phyloP scores from a whole-genome alignment of 805 yeast species.

The Ogataea minuta region DNA sequence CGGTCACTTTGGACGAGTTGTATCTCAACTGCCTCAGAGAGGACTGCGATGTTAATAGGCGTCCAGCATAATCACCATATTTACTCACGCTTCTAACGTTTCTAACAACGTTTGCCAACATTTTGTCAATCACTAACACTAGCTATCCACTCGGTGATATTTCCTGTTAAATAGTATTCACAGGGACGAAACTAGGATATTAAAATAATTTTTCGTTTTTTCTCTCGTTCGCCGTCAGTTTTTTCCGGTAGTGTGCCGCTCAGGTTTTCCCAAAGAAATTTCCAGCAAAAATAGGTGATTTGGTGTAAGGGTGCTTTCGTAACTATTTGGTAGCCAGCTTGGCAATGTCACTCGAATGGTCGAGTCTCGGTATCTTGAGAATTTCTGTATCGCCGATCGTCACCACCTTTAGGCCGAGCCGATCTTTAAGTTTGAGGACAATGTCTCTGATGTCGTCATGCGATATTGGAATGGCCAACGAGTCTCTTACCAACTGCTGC shows the following conservation, averaged over 20 bases:
- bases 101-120: constrained; percentile 35
- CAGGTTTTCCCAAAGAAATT: constrained; percentile 13
- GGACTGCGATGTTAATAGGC: constrained; percentile 15
- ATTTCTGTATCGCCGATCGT: constrained; percentile 21
- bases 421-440: constrained; percentile 11
- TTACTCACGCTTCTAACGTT: constrained; percentile 33
- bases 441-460: constrained; percentile 17
- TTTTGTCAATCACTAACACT: constrained; percentile 16
- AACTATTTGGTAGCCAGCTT: constrained; percentile 4
- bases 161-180: constrained; percentile 2
- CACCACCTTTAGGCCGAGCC: constrained; percentile 15
- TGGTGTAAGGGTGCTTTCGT: constrained; percentile 9
- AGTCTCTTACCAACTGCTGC: constrained; percentile 22
- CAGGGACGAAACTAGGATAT: constrained; percentile 4
- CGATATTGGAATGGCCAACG: constrained; percentile 19
- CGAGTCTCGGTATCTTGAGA: constrained; percentile 19
- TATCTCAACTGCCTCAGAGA: constrained; percentile 32
- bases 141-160: constrained; percentile 6
- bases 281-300: constrained; percentile 16
- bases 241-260: constrained; percentile 8
- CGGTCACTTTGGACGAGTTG: constrained; percentile 36
- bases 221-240: constrained; percentile 13
- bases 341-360: constrained; percentile 21
- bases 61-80: neutral
- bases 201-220: constrained; percentile 5